A percentile compares a stretch with the other conserved stretches of the same genome.
Evolutionary conservation across 441 rosid genomes (phyloP).

Genomic region (Metrosideros polymorpha): DNA sequence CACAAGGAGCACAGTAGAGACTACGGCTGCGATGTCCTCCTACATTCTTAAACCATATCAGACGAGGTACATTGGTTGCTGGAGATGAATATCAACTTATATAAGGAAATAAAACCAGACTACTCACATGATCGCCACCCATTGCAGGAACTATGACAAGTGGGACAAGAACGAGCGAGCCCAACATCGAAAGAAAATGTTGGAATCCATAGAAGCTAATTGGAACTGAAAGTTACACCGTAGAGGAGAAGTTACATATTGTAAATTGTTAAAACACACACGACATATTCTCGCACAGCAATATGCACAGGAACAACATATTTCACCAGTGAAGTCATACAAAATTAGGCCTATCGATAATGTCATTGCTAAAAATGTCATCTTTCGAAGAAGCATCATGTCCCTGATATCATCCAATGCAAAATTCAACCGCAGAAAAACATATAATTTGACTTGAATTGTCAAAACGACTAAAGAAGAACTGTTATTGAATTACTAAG

Average conservation of each 20-base stretch:
- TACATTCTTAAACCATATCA: conserved; percentile 43
- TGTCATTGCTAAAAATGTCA: background rate
- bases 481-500: background rate
- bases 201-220: conserved; percentile 92
- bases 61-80: conserved; percentile 1
- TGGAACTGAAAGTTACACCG: conserved; percentile 44
- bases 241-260: background rate
- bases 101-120: conserved; percentile 3
- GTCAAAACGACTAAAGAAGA: background rate
- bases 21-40: conserved; percentile 84
- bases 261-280: background rate
- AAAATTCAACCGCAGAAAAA: background rate
- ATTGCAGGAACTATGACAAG: conserved; percentile 94
- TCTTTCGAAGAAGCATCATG: background rate
- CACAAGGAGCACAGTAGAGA: conserved; percentile 80
- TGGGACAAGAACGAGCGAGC: conserved; percentile 86
- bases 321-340: background rate
- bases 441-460: background rate
- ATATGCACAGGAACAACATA: background rate
- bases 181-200: conserved; percentile 86
- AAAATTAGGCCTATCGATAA: background rate
- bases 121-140: conserved; percentile 91
- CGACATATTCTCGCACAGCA: background rate
- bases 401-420: background rate
- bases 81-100: background rate